Evolutionary conservation across 331 rosid genomes (phyloP).

Genomic region (Acacia concinna): DNA sequence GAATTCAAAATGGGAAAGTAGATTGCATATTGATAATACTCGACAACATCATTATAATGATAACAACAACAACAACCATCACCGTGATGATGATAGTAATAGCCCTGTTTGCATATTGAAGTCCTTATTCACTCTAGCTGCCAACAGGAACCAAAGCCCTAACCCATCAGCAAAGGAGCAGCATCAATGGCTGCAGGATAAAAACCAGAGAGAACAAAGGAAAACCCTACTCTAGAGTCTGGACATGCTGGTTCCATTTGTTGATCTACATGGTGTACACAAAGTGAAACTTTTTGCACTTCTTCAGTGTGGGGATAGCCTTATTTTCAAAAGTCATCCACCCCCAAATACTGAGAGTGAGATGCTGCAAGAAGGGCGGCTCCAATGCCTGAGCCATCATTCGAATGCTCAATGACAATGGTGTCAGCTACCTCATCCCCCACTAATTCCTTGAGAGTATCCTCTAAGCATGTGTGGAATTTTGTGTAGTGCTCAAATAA

Average conservation of each 20-base stretch:
- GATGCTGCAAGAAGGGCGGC: slow-evolving; percentile 97
- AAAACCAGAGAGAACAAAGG: slow-evolving; percentile 20
- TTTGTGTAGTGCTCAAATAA: slow-evolving; percentile 76
- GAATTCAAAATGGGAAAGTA: no score
- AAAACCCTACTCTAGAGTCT: slow-evolving; percentile 17
- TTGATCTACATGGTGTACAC: slow-evolving; percentile 36
- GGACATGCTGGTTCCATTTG: slow-evolving; percentile 38
- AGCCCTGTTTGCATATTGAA: slow-evolving; percentile 22
- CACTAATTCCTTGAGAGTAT: slow-evolving; percentile 74
- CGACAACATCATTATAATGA: slow-evolving; percentile 23
- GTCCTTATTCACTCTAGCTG: slow-evolving; percentile 42
- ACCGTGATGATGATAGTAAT: no score
- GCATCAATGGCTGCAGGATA: slow-evolving; percentile 14
- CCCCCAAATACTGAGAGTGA: slow-evolving; percentile 73
- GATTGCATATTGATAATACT: slow-evolving; percentile 14
- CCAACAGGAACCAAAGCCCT: slow-evolving; percentile 37
- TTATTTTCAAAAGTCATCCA: slow-evolving; percentile 55
- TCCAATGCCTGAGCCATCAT: slow-evolving; percentile 94
- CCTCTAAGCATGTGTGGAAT: slow-evolving; percentile 77
- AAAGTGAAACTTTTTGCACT: slow-evolving; percentile 40
- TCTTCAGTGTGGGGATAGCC: slow-evolving; percentile 57
- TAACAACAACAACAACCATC: no score
- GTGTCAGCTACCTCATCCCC: slow-evolving; percentile 66
- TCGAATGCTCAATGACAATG: slow-evolving; percentile 58
- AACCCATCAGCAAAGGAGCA: slow-evolving; percentile 16